Base-by-base conservation (phyloP, 257 asterid genomes). In the Solanum tarijense region DNA sequence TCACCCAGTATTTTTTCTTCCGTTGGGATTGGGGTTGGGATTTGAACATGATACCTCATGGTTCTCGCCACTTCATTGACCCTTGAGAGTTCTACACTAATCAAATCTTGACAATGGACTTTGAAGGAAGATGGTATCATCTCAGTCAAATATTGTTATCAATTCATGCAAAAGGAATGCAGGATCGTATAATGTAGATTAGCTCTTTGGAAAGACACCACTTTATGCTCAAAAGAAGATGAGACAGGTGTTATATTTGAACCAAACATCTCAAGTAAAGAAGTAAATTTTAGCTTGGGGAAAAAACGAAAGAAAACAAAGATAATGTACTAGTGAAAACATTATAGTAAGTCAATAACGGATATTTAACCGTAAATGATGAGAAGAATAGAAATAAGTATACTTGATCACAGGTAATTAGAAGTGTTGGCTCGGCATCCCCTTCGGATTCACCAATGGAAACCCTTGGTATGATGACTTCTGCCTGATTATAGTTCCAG, bases 321-420 rank as follows among this genome's bases (percentile, higher is more conserved):
- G 87, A 46, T 46, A 25, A 79, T 78, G 72, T 55, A 82, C 60
- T 41, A 69, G 85, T 39, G 69, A 46, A 43, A 74, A 10, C 83
- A 86, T 69, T 32, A 48, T 23, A 71, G 46, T 86, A 86, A 71
- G 48, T 41, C 62, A 2, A 86, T 31, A 60, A 65, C 5, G 34
- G 72, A 86, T 71, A 91, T 84, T 62, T 58, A 89, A 88, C 86
- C 74, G 34, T 88, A 60, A 86, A 90, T 87, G 86, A 89, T 36
- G 79, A 89, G 85, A 89, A 87, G 79, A 90, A 41, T 84, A 87
- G 88, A 91, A 90, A 85, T 86, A 66, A 32, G 87, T 91, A 93
- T 95, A 96, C 99, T 95, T 95, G 99, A 90, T 96, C 98, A 90
- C 98, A 96, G 62, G 99, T 96, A 90, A 96, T 89, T 89, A 96